Percentiles rank a stretch among this genome's conserved stretches.
phyloP scores from a whole-genome alignment of 2,329 filamentous ascomycete species.

The Diaporthe longicolla region DNA sequence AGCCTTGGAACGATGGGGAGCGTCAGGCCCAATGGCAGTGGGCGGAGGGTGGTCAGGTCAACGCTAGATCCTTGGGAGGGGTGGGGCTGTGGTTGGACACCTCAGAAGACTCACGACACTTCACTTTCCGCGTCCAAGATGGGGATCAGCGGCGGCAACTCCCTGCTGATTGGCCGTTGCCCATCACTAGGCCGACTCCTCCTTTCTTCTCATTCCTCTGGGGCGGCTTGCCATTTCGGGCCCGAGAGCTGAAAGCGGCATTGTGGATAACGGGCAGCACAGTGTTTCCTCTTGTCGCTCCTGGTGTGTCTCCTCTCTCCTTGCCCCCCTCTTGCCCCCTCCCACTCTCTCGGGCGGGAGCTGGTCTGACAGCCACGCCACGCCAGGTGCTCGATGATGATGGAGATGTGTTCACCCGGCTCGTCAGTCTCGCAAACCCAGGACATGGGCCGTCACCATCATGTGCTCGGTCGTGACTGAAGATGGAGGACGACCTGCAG shows the following conservation, averaged over 20 bases:
- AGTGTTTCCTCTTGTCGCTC: background rate
- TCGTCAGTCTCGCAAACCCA: background rate
- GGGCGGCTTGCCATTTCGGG: slow-evolving; percentile 33
- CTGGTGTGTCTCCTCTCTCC: too few species aligned
- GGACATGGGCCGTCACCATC: slow-evolving; percentile 1
- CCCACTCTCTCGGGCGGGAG: background rate
- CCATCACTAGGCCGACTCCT: slow-evolving; percentile 26
- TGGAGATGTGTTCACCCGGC: background rate
- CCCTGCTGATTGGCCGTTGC: slow-evolving; percentile 27
- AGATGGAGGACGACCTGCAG: slow-evolving; percentile 13
- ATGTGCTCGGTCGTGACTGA: background rate
- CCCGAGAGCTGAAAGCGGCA: slow-evolving; percentile 26
- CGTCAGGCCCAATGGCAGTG: slow-evolving; percentile 12
- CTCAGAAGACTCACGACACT: slow-evolving; percentile 26
- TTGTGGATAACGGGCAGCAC: slow-evolving; percentile 9
- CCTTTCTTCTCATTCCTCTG: slow-evolving; percentile 33
- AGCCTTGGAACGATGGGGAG: slow-evolving; percentile 6
- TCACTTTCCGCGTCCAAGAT: slow-evolving; percentile 36
- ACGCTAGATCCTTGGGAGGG: slow-evolving; percentile 27
- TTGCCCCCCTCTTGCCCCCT: background rate
- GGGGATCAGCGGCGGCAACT: slow-evolving; percentile 24
- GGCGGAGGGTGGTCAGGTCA: slow-evolving; percentile 17
- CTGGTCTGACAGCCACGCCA: background rate
- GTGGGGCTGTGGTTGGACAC: slow-evolving; percentile 32
- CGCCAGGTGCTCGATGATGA: background rate